Conservation (phyloP, 23 red algal species). For the Gracilaria gracilis region DNA sequence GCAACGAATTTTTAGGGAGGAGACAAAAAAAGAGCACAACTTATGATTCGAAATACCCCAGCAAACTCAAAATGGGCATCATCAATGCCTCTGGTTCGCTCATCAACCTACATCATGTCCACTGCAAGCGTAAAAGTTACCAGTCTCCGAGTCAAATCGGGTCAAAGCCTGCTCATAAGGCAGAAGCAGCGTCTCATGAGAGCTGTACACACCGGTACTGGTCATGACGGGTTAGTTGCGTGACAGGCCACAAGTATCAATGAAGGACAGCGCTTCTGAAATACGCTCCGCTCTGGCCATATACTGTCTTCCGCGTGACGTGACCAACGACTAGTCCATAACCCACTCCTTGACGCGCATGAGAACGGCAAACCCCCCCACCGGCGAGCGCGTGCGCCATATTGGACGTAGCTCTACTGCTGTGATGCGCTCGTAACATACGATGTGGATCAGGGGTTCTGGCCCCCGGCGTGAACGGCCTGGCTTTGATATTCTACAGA, state of each 20-base stretch:
- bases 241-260: constrained; percentile 83
- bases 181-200: constrained; percentile 95
- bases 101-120: too few relatives aligned
- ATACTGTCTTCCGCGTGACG: constrained; percentile 70
- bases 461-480: constrained; percentile 54
- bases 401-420: constrained; percentile 90
- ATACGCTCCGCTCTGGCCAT: constrained; percentile 82
- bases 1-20: neutral
- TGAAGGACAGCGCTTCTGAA: constrained; percentile 87
- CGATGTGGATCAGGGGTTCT: constrained; percentile 93
- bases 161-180: constrained; percentile 95
- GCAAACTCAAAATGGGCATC: constrained; percentile 95
- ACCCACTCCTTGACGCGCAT: constrained; percentile 92
- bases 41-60: constrained; percentile 96
- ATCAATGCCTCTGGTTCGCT: constrained; percentile 93
- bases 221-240: constrained; percentile 57
- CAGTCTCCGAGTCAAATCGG: constrained; percentile 74
- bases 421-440: constrained; percentile 85
- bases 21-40: constrained; percentile 40
- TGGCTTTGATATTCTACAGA: constrained; percentile 83
- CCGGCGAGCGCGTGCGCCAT: constrained; percentile 82
- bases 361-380: constrained; percentile 89
- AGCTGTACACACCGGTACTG: constrained; percentile 84
- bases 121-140: constrained; percentile 87
- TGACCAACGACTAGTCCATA: constrained; percentile 91